Conservation (phyloP, 257 asterid genomes). For the Solanum clarkiae region DNA sequence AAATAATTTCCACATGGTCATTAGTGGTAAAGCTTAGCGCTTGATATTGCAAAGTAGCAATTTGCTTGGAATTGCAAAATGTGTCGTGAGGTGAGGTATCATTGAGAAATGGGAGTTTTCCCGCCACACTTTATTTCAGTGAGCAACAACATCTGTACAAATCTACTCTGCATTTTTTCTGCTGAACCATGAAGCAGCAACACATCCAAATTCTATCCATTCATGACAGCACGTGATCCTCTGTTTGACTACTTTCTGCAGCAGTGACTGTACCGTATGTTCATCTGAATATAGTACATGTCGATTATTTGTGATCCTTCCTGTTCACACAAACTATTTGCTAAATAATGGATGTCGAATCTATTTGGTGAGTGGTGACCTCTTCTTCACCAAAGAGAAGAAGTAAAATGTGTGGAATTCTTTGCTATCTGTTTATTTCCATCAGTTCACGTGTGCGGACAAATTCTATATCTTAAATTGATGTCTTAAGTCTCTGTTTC, state of each 20-base stretch:
- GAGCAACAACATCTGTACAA: not conserved
- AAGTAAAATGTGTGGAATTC: not conserved
- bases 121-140: not conserved
- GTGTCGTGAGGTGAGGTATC: not conserved
- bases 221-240: not conserved
- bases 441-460: not conserved
- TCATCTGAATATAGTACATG: not conserved
- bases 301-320: not conserved
- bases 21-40: not conserved
- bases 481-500: not conserved
- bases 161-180: not conserved
- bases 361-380: not conserved
- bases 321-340: not conserved
- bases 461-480: not conserved
- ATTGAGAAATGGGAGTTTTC: not conserved
- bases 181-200: not conserved
- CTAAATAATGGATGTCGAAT: too few relatives aligned
- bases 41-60: not conserved
- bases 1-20: not conserved
- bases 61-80: not conserved
- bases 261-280: not conserved
- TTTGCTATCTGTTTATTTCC: not conserved
- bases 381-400: not conserved
- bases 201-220: not conserved
- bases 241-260: not conserved